Evolutionary conservation across 495 filamentous ascomycete species (phyloP).

Genomic region (Annulohypoxylon stygium): DNA sequence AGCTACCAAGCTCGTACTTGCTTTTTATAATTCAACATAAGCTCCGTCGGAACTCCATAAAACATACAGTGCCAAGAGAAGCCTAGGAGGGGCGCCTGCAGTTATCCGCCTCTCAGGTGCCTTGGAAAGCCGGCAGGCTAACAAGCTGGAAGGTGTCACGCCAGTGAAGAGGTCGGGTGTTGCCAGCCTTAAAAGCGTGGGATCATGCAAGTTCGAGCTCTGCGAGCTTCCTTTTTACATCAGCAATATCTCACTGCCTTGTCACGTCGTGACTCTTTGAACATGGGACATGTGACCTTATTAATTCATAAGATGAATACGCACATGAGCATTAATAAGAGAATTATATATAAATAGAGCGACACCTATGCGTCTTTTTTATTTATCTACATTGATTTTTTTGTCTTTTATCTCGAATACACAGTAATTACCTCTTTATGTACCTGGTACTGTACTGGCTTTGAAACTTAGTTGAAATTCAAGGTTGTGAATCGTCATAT

Average conservation of each 20-base stretch:
- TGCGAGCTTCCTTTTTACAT: slow-evolving; percentile 15
- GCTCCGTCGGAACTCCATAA: slow-evolving; percentile 12
- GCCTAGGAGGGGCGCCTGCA: slow-evolving; percentile 38
- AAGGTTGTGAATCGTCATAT: slow-evolving; percentile 28
- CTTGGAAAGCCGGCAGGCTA: slow-evolving; percentile 24
- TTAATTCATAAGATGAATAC: slow-evolving; percentile 24
- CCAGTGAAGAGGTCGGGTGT: slow-evolving; percentile 43
- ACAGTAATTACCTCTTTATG: not conserved
- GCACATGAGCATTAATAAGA: not conserved
- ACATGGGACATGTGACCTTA: slow-evolving; percentile 43
- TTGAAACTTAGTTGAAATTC: not conserved
- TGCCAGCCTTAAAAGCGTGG: slow-evolving; percentile 36
- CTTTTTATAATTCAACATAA: not conserved
- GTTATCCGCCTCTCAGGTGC: slow-evolving; percentile 39
- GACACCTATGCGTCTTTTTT: not conserved
- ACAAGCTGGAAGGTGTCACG: slow-evolving; percentile 22
- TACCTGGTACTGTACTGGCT: not conserved
- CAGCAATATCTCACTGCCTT: slow-evolving; percentile 38
- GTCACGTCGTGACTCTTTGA: slow-evolving; percentile 38
- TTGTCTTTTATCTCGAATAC: not conserved
- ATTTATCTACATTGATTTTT: not conserved
- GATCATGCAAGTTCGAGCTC: slow-evolving; percentile 13
- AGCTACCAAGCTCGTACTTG: too few relatives aligned
- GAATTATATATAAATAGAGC: slow-evolving; percentile 14
- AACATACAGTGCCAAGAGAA: slow-evolving; percentile 35